Conservation (phyloP, 1,139 yeast genomes). For the Blastobotrys arbuscula region DNA sequence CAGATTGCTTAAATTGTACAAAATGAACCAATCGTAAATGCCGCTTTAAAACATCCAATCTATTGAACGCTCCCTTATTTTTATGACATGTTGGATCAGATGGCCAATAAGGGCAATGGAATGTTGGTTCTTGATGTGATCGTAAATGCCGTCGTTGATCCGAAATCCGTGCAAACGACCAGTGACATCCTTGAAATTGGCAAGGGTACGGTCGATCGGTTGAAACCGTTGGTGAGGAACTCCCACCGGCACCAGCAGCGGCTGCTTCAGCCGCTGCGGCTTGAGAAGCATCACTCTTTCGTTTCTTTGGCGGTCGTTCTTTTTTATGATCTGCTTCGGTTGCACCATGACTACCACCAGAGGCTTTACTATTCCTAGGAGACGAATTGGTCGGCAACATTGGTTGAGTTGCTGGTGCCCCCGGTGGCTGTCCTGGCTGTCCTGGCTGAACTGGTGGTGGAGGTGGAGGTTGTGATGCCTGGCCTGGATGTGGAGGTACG, state of each 20-base stretch:
- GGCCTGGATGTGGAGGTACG: not conserved
- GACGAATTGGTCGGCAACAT: conserved; percentile 1
- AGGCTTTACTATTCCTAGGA: conserved; percentile 7
- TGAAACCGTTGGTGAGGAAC: conserved; percentile 16
- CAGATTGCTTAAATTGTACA: conserved; percentile 42
- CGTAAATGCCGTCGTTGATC: conserved; percentile 62
- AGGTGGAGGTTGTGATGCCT: not conserved
- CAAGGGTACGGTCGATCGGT: conserved; percentile 47
- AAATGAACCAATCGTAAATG: conserved; percentile 64
- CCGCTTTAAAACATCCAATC: conserved; percentile 65
- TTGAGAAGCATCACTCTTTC: conserved; percentile 6
- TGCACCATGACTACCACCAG: conserved; percentile 10
- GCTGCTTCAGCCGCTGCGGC: not conserved
- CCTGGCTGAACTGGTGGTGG: not conserved
- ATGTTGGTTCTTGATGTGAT: conserved; percentile 58
- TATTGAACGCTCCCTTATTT: conserved; percentile 64
- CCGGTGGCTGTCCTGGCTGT: not conserved
- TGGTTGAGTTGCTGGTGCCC: not conserved
- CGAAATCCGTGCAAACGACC: conserved; percentile 64
- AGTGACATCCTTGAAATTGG: conserved; percentile 48
- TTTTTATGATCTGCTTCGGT: conserved; percentile 8
- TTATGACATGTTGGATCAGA: conserved; percentile 64
- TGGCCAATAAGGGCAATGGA: conserved; percentile 67
- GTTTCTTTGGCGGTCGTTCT: conserved; percentile 12
- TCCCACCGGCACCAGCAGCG: not conserved